Base-by-base conservation (phyloP, 2,329 filamentous ascomycete genomes). In the Aspergillus aculeatinus region DNA sequence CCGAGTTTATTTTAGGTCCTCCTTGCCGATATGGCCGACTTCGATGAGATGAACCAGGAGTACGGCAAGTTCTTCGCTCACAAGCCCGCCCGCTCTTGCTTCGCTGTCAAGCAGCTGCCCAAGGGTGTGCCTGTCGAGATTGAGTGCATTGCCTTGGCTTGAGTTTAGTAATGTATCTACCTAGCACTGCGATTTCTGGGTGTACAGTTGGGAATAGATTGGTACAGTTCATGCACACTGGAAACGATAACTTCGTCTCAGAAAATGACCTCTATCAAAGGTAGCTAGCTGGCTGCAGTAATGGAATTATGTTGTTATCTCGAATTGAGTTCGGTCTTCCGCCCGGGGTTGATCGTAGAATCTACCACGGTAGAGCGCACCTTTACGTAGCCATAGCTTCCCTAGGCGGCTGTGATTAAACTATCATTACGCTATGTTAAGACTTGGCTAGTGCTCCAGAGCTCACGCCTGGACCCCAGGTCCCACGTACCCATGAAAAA, bases 1-100 rank as follows among this genome's bases (percentile, higher is more conserved):
- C 5, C 12, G 52, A 27, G 44, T 44, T 2, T 4, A 16, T 27
- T 25, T 31, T 47, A 80, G 77, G 89, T 96, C 73, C 98, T 97
- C 84, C 81, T 98, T 63, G 89, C 89, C 54, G 90, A 96, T 78
- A 98, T 98, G 94, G 85, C 83, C 64, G 84, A 95, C 79, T 98
- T 98, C 74, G 87, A 85, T 53, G 85, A 88, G 73, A 91, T 92
- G 87, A 92, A 92, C 76, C 83, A 83, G 68, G 83, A 88, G 52
- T 92, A 91, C 71, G 84, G 83, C 71, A 85, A 88, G 75, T 89
- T 87, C 80, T 92, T 91, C 78, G 68, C 72, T 27, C 84, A 87
- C 72, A 87, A 86, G 80, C 85, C 85, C 19, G 84, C 85, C 21
- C 77, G 85, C 55, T 85, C 83, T 75, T 88, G 85, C 73, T 84